Conservation (phyloP, 2,329 filamentous ascomycete species). For the Mollisia scopiformis region DNA sequence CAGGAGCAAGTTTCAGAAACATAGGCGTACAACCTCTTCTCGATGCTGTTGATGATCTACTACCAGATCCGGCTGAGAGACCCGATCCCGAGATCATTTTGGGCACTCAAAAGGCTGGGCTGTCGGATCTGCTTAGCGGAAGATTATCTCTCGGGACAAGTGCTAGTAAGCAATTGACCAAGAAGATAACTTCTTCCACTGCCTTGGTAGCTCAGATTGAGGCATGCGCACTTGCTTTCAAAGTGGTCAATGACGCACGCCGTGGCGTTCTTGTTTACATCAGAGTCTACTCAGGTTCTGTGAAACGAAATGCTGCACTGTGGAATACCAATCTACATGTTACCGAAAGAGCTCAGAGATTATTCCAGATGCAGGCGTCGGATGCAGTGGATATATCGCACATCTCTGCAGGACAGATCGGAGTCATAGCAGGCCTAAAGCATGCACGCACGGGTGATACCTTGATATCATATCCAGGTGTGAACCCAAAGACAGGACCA, state of each 20-base stretch:
- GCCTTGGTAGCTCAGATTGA: constrained; percentile 55
- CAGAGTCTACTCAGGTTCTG: constrained; percentile 83
- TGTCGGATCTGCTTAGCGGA: constrained; percentile 51
- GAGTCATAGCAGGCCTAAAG: constrained; percentile 88
- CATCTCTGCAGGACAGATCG: constrained; percentile 87
- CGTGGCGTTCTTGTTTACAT: constrained; percentile 90
- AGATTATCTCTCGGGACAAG: constrained; percentile 43
- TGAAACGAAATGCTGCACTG: constrained; percentile 73
- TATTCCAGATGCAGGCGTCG: constrained; percentile 88
- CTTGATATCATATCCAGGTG: constrained; percentile 71
- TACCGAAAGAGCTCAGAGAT: constrained; percentile 78
- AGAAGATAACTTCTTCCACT: constrained; percentile 42
- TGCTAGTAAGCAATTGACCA: constrained; percentile 36
- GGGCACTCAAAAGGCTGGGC: constrained; percentile 56
- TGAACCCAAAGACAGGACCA: constrained; percentile 63
- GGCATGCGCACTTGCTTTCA: constrained; percentile 78
- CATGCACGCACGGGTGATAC: constrained; percentile 94
- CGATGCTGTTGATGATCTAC: constrained; percentile 83
- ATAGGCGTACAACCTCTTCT: constrained; percentile 92
- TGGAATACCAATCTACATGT: constrained; percentile 86
- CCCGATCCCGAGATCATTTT: constrained; percentile 79
- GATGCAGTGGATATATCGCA: constrained; percentile 83
- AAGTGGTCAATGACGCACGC: constrained; percentile 86
- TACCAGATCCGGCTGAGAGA: constrained; percentile 81
- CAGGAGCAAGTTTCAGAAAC: constrained; percentile 90